Evolutionary conservation across 2,329 filamentous ascomycete genomes (phyloP), one percentile per base, ranked within the genome.

Genomic region (Coniella lustricola): DNA sequence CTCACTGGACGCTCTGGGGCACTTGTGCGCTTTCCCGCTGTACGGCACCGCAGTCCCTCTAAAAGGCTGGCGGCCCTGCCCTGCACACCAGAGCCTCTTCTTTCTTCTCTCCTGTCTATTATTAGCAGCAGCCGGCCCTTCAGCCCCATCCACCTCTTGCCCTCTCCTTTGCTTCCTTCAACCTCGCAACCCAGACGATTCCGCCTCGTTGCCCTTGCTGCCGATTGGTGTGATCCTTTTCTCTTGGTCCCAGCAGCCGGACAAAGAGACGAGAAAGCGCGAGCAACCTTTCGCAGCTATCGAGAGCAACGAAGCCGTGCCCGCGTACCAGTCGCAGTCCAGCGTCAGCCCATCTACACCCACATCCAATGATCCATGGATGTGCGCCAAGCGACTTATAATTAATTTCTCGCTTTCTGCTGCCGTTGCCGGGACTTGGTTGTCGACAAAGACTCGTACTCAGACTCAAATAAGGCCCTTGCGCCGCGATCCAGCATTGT

Each of bases 51-150:
- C 5, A 29, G n/a, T 21, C 14, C 33, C 31, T 32, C 55, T 55
- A 48, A 53, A 60, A 46, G 33, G 42, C 39, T 49, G 33, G 48
- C 49, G 55, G 55, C 54, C 55, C 54, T 57, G 52, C 51, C 25
- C 25, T 29, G 54, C 56, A 49, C 51, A 48, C 55, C 69, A 70
- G 65, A 70, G 25, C 5, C 25, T 31, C 5, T 18, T n/a, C 25
- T 20, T 33, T 47, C 32, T 39, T 33, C 44, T 47, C 44, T 46
- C 68, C 64, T 59, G 56, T 69, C 71, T 74, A 74, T 73, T 70
- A 71, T 73, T 74, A 73, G 71, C 67, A 74, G 60, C 69, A 68
- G 64, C 5, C 25, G 25, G 10, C 38, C 66, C 65, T 72, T 68
- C 70, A 72, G 69, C 71, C 71, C 70, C 71, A 71, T 67, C 59